Evolutionary conservation across 805 yeast genomes (phyloP), one percentile per base, ranked within the genome.

Genomic region (Blastobotrys parvus): DNA sequence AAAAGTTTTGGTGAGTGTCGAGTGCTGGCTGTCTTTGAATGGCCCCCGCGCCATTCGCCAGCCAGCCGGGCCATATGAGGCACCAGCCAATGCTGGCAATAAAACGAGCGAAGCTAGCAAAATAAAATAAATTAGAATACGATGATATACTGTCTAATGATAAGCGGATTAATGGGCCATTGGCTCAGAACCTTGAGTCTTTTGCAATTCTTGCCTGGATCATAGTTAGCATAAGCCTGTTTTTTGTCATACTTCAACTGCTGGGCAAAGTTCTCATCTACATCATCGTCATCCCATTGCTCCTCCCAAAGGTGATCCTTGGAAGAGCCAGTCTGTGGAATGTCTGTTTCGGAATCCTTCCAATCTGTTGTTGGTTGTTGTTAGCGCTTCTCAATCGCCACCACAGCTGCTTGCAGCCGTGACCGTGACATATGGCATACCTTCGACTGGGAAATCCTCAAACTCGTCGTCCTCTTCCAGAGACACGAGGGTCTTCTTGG

Each of bases 391-490:
- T 11, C 25, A n/a, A 8, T 16, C 39, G 23, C 23, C 20, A 18
- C 39, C 8, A 4, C n/a, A n/a, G n/a, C n/a, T n/a, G n/a, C n/a
- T n/a, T n/a, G n/a, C n/a, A n/a, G n/a, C n/a, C n/a, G n/a, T n/a
- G n/a, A n/a, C n/a, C n/a, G n/a, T n/a, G n/a, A n/a, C n/a, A n/a
- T n/a, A n/a, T n/a, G n/a, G 62, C 74, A 35, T 52, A 71, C 75
- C 72, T 58, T 88, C 95, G 44, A 78, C 87, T 13, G 95, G 96
- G 69, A 90, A 90, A 60, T 90, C 97, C 67, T 90, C 97, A 59
- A 90, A 90, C 62, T 89, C 97, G 60, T 90, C 97, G 58, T 90
- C 97, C 55, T 90, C 96, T 60, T 90, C 97, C 39, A 90, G 68
- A 2, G 94, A 77, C 56, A 81, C 84, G 58, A 83, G 69, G 35